Conservation (phyloP, 495 filamentous ascomycete genomes). For the Xylaria sp. region DNA sequence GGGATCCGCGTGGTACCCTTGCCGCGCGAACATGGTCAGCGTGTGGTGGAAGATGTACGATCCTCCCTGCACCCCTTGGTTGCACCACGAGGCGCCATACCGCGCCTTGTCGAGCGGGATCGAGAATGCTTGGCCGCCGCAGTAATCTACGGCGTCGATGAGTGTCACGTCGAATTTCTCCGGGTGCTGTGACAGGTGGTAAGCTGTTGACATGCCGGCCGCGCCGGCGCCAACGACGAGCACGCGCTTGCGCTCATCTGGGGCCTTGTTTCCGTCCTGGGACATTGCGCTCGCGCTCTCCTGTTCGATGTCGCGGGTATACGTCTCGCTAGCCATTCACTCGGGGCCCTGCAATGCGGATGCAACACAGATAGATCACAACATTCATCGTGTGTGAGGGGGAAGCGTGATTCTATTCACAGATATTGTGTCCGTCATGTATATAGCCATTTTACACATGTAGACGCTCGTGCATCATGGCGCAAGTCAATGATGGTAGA, state of each 20-base stretch:
- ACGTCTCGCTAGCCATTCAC: conserved; percentile 23
- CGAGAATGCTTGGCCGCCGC: conserved; percentile 84
- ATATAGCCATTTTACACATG: neutral
- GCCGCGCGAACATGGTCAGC: conserved; percentile 74
- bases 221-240: conserved; percentile 70
- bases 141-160: conserved; percentile 69
- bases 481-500: conserved; percentile 20
- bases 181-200: conserved; percentile 74
- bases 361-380: neutral
- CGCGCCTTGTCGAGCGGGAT: conserved; percentile 72
- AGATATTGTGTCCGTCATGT: neutral
- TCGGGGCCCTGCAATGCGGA: neutral
- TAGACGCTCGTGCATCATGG: neutral
- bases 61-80: conserved; percentile 86
- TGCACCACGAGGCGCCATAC: conserved; percentile 77
- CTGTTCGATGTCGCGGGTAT: conserved; percentile 26
- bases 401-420: neutral
- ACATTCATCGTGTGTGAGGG: neutral
- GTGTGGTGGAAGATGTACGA: conserved; percentile 83
- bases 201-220: conserved; percentile 77
- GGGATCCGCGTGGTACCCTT: conserved; percentile 70
- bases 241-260: conserved; percentile 53
- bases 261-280: conserved; percentile 22
- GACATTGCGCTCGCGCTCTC: conserved; percentile 28
- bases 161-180: conserved; percentile 77